Percentiles rank a stretch among this genome's conserved stretches.
Conservation (phyloP, 495 filamentous ascomycete species). For the Pyronema domesticum region DNA sequence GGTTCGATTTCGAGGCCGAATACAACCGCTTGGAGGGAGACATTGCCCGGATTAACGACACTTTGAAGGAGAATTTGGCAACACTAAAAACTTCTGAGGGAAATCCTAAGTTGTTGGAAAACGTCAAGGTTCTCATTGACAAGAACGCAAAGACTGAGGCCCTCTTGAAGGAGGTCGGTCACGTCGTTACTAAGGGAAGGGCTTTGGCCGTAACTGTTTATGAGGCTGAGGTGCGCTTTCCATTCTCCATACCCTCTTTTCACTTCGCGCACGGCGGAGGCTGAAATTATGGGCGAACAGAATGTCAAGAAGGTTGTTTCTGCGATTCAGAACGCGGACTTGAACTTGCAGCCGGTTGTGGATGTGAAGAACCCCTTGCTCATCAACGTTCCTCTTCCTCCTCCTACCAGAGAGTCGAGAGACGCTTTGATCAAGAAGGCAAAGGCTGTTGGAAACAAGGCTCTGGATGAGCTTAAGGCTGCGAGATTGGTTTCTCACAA, state of each 20-base stretch:
- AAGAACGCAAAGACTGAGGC: slow-evolving; percentile 3
- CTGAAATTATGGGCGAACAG: slow-evolving; percentile 2
- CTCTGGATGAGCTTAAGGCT: slow-evolving; percentile 16
- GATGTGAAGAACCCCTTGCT: slow-evolving; percentile 16
- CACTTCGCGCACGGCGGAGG: background rate
- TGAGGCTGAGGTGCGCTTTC: slow-evolving; percentile 11
- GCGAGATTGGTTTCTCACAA: slow-evolving; percentile 19
- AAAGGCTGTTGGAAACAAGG: slow-evolving; percentile 15
- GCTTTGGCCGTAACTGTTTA: slow-evolving; percentile 16
- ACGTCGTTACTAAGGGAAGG: slow-evolving; percentile 19
- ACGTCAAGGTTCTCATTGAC: slow-evolving; percentile 10
- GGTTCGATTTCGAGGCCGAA: slow-evolving; percentile 12
- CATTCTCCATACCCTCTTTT: background rate
- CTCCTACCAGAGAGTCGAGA: slow-evolving; percentile 19
- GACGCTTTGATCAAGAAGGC: slow-evolving; percentile 7
- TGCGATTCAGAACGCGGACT: slow-evolving; percentile 17
- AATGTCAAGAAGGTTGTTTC: slow-evolving; percentile 18
- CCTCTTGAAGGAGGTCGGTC: slow-evolving; percentile 15
- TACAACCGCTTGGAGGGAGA: slow-evolving; percentile 12
- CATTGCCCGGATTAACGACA: slow-evolving; percentile 8
- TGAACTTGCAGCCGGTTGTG: slow-evolving; percentile 17
- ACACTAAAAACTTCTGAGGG: slow-evolving; percentile 11
- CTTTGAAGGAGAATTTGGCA: slow-evolving; percentile 16
- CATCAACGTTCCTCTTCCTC: slow-evolving; percentile 18
- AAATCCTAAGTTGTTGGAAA: slow-evolving; percentile 11